Evolutionary conservation across 73 alveolate species (phyloP), one percentile per base, ranked within the genome.

Genomic region (Paramecium tetraurelia): DNA sequence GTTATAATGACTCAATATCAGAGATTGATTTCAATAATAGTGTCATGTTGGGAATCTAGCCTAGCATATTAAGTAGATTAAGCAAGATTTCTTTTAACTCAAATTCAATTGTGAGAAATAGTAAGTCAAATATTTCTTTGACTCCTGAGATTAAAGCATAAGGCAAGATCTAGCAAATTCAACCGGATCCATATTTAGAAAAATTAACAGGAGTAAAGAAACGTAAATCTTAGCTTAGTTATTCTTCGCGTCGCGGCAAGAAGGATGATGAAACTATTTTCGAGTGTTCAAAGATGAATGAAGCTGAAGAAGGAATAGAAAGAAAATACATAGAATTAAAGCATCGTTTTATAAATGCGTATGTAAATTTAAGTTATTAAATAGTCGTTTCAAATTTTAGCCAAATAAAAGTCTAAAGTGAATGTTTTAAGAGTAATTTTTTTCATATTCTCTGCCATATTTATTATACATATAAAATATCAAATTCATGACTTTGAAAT

Each of bases 401-500:
- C 84, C 46, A 27, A 63, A 63, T 63, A 27, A 33, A 63, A 22
- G 50, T 63, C 48, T 63, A 31, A 63, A 63, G 46, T 63, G 48
- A 63, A 31, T 27, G 12, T 24, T 21, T 63, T 14, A 63, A 53
- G 69, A n/a, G 69, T 53, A 16, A 53, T 53, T 53, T 53, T 29
- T 63, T 31, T 63, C 84, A 63, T 48, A 63, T 63, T 31, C 84
- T 63, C 84, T 63, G 48, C 84, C 84, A 63, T 63, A 63, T 27
- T 63, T 63, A 22, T 31, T 63, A 63, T 63, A 63, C 84, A 63
- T 63, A 63, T 63, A 63, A 63, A 63, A 53, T 53, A 53, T 53
- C 69, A 53, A 63, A 63, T 63, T 63, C 84, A 63, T 14, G 41
- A 63, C 84, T 80, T 80, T n/a, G 90, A 80, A 18, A 80, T 80